phyloP scores from a whole-genome alignment of 352 stramenopile species.

The Pythium brassicae region DNA sequence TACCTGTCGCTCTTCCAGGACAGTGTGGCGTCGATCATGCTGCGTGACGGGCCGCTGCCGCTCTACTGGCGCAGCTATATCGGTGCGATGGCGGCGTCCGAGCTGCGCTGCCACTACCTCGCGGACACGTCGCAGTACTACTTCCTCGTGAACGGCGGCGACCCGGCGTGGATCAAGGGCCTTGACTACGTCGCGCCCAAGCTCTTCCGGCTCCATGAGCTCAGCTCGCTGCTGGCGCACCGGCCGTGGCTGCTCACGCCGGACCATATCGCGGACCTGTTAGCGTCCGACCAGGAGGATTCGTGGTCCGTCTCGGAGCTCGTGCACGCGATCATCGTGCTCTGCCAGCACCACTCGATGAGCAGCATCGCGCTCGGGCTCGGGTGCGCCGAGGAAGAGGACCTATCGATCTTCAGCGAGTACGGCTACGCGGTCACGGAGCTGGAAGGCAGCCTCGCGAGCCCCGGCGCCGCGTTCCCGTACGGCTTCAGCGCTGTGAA shows the following conservation, averaged over 20 bases:
- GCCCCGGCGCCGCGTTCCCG: conserved; percentile 15
- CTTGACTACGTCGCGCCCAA: conserved; percentile 80
- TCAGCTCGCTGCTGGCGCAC: conserved; percentile 81
- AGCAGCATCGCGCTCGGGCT: conserved; percentile 72
- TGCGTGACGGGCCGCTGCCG: conserved; percentile 70
- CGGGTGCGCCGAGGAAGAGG: conserved; percentile 72
- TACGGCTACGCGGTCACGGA: conserved; percentile 35
- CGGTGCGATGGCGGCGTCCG: conserved; percentile 72
- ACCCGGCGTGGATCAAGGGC: conserved; percentile 78
- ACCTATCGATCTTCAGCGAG: conserved; percentile 64
- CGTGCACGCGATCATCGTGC: conserved; percentile 81
- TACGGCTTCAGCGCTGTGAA: conserved; percentile 19
- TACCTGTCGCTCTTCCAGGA: conserved; percentile 72
- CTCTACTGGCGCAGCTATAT: conserved; percentile 84
- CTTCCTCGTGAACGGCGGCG: conserved; percentile 79
- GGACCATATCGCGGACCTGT: conserved; percentile 69
- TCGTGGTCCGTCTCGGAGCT: conserved; percentile 87
- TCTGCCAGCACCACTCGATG: conserved; percentile 83
- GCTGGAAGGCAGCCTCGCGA: conserved; percentile 5
- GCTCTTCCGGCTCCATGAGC: conserved; percentile 76
- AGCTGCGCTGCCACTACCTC: conserved; percentile 78
- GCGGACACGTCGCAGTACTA: conserved; percentile 79
- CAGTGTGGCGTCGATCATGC: conserved; percentile 65
- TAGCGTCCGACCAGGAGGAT: conserved; percentile 63
- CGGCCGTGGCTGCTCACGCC: conserved; percentile 79